These are phyloP conservation scores for Fomitopsis betulina DNA, from an alignment of 1,284 basidiomycete species.

Conservation along the genomic window DNA sequence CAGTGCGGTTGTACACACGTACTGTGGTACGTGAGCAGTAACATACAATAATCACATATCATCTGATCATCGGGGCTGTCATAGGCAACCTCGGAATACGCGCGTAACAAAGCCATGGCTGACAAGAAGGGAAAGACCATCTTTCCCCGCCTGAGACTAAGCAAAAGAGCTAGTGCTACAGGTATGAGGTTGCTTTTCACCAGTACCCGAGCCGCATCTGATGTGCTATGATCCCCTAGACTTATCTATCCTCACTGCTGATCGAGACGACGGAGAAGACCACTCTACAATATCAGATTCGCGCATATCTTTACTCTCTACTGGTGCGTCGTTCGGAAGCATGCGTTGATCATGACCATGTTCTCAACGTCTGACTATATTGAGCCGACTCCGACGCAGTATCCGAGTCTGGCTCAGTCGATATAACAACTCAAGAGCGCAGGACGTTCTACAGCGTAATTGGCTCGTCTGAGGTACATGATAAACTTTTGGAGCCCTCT, in stretches of 20 bases:
- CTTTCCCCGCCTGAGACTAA: slow-evolving; percentile 23
- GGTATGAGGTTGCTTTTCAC: slow-evolving; percentile 13
- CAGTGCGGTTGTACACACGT: too few species aligned
- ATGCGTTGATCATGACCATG: too few species aligned
- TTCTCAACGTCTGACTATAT: too few species aligned
- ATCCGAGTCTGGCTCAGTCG: too few species aligned
- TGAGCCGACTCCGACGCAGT: too few species aligned
- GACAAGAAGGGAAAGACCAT: slow-evolving; percentile 12
- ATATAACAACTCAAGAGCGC: slow-evolving; percentile 3
- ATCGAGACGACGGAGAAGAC: slow-evolving; percentile 5
- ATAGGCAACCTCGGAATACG: slow-evolving; percentile 2
- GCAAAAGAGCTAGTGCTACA: slow-evolving; percentile 9
- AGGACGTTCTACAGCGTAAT: slow-evolving; percentile 6
- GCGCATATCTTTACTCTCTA: too few species aligned
- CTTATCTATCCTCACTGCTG: slow-evolving; percentile 11
- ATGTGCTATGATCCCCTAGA: slow-evolving; percentile 14
- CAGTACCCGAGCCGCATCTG: slow-evolving; percentile 7
- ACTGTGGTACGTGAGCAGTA: too few species aligned
- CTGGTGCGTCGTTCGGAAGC: too few species aligned
- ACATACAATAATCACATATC: too few species aligned
- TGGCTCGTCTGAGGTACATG: slow-evolving; percentile 9
- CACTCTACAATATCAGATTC: slow-evolving; percentile 7
- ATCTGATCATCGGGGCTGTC: too few species aligned
- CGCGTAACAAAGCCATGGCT: neutral
- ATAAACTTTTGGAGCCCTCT: slow-evolving; percentile 11